phyloP scores from a whole-genome alignment of 2,329 filamentous ascomycete genomes.

The Chalara sp. region DNA sequence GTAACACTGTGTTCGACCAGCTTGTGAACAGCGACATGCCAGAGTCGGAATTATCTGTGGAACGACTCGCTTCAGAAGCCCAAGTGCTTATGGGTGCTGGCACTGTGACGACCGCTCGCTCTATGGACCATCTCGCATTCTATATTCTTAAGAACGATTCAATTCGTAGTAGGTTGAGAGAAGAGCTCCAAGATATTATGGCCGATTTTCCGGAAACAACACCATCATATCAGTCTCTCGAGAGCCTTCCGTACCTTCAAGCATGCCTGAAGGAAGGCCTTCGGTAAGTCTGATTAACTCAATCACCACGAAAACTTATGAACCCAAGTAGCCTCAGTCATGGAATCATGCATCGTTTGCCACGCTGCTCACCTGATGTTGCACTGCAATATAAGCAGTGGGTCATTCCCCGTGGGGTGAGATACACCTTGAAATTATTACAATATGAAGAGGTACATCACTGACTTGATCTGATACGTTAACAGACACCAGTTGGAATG shows the following conservation, averaged over 20 bases:
- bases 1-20: slow-evolving; percentile 7
- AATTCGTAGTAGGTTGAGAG: slow-evolving; percentile 21
- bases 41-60: slow-evolving; percentile 28
- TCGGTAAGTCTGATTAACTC: too few relatives aligned
- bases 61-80: slow-evolving; percentile 27
- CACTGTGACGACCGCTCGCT: slow-evolving; percentile 28
- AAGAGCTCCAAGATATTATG: slow-evolving; percentile 25
- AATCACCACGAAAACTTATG: too few relatives aligned
- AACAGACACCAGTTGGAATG: too few relatives aligned
- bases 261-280: slow-evolving; percentile 27
- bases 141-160: slow-evolving; percentile 27
- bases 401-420: too few relatives aligned
- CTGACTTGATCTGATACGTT: too few relatives aligned
- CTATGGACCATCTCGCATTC: slow-evolving; percentile 27
- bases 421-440: too few relatives aligned
- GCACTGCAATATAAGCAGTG: too few relatives aligned
- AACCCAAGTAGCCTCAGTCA: too few relatives aligned
- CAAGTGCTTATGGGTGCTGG: slow-evolving; percentile 27
- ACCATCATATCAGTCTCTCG: slow-evolving; percentile 10
- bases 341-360: too few relatives aligned
- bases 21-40: slow-evolving; percentile 27
- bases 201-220: slow-evolving; percentile 2
- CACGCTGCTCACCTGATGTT: too few relatives aligned
- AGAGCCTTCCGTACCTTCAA: slow-evolving; percentile 21
- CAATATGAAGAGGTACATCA: too few relatives aligned